phyloP scores from a whole-genome alignment of 805 yeast genomes.

The Tetrapisispora iriomotensis region DNA sequence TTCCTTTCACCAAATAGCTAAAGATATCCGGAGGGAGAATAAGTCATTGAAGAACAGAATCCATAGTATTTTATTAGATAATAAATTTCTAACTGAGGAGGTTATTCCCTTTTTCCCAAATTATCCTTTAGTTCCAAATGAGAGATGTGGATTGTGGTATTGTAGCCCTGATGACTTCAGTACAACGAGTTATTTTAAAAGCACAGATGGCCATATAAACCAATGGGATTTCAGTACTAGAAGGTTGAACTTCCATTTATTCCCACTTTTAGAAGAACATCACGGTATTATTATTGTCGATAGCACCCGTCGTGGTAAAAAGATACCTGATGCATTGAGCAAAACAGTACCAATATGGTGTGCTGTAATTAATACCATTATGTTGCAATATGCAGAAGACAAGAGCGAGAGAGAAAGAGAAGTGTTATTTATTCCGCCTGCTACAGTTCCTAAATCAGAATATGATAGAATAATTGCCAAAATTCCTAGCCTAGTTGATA shows the following conservation, averaged over 20 bases:
- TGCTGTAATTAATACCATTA: slow-evolving; percentile 54
- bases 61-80: slow-evolving; percentile 62
- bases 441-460: slow-evolving; percentile 51
- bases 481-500: slow-evolving; percentile 41
- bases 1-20: slow-evolving; percentile 20
- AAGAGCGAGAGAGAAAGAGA: slow-evolving; percentile 13
- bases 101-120: slow-evolving; percentile 29
- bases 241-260: slow-evolving; percentile 63
- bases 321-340: slow-evolving; percentile 77
- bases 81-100: slow-evolving; percentile 35
- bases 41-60: slow-evolving; percentile 50
- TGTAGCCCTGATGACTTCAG: slow-evolving; percentile 35
- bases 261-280: slow-evolving; percentile 36
- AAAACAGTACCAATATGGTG: slow-evolving; percentile 92
- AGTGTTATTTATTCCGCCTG: slow-evolving; percentile 40
- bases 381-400: slow-evolving; percentile 30
- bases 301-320: slow-evolving; percentile 77
- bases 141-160: slow-evolving; percentile 85
- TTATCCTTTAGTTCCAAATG: slow-evolving; percentile 58
- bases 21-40: slow-evolving; percentile 40
- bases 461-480: slow-evolving; percentile 37
- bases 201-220: slow-evolving; percentile 82
- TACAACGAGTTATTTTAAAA: slow-evolving; percentile 65
- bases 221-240: slow-evolving; percentile 74
- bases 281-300: slow-evolving; percentile 59